Percentiles rank a stretch among this genome's conserved stretches.
These are phyloP conservation scores for Daldinia decipiens DNA, from an alignment of 495 filamentous ascomycete species.

Conservation along the genomic window DNA sequence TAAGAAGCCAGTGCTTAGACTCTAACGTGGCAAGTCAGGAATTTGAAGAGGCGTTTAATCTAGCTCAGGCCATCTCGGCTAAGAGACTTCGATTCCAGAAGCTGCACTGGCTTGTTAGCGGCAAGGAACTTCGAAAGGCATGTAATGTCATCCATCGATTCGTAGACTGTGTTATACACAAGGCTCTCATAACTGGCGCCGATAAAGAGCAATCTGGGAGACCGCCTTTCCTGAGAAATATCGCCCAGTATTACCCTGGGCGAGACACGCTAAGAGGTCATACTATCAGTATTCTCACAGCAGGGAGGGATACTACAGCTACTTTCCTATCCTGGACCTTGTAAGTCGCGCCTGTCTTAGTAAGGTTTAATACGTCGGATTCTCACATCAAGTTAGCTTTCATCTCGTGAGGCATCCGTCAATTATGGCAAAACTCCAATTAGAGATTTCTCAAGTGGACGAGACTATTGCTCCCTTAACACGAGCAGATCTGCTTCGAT, in stretches of 20 bases:
- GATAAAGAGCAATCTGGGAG: constrained; percentile 16
- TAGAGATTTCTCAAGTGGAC: constrained; percentile 44
- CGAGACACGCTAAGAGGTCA: constrained; percentile 43
- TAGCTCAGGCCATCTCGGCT: constrained; percentile 48
- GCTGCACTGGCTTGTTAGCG: constrained; percentile 52
- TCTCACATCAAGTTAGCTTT: constrained; percentile 32
- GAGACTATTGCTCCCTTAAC: constrained; percentile 28
- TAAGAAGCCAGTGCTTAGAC: constrained; percentile 46
- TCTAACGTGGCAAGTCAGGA: constrained; percentile 36
- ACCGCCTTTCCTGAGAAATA: constrained; percentile 32
- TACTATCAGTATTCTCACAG: constrained; percentile 49
- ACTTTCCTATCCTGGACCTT: constrained; percentile 55
- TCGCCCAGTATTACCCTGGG: constrained; percentile 34
- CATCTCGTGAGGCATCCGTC: constrained; percentile 50
- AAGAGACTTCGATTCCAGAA: constrained; percentile 49
- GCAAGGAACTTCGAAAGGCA: constrained; percentile 45
- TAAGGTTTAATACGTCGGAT: not conserved
- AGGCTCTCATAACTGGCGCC: constrained; percentile 19
- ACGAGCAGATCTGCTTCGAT: constrained; percentile 27
- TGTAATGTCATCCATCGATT: constrained; percentile 50
- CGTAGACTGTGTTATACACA: constrained; percentile 47
- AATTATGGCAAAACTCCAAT: constrained; percentile 46
- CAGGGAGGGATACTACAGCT: constrained; percentile 56
- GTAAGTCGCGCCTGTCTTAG: constrained; percentile 20
- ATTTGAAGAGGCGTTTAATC: constrained; percentile 37